Conservation (phyloP, 148 eudicot genomes). For the Spergularia bocconei region DNA sequence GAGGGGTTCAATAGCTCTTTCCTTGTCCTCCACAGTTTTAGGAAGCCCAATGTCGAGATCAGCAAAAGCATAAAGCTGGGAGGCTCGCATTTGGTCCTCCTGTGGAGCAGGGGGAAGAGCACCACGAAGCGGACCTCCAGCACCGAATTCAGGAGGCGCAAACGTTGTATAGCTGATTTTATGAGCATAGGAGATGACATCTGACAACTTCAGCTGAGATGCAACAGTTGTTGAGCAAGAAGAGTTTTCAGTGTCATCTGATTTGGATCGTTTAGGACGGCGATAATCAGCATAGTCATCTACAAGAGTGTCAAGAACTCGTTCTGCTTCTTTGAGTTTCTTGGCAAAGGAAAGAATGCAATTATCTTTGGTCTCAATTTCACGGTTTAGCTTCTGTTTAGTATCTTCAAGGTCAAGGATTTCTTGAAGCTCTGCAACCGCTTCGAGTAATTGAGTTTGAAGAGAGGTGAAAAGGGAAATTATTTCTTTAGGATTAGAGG, state of each 20-base stretch:
- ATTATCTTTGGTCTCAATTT: constrained; percentile 56
- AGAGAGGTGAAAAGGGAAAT: constrained; percentile 63
- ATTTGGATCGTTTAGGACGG: constrained; percentile 63
- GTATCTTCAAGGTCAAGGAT: constrained; percentile 85
- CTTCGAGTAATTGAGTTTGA: constrained; percentile 83
- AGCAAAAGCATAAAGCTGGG: constrained; percentile 73
- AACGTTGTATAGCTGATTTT: constrained; percentile 91
- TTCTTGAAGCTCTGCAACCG: constrained; percentile 90
- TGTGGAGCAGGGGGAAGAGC: constrained; percentile 96
- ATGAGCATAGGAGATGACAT: constrained; percentile 81
- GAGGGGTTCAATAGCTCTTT: constrained; percentile 53
- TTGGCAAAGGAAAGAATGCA: constrained; percentile 70
- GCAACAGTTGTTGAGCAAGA: constrained; percentile 55
- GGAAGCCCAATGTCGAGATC: constrained; percentile 80
- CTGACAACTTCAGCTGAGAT: constrained; percentile 62
- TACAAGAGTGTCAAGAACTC: constrained; percentile 79
- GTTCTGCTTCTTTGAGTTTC: constrained; percentile 80
- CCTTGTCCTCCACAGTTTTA: constrained; percentile 54
- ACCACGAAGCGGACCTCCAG: constrained; percentile 83
- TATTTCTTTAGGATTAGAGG: constrained; percentile 67
- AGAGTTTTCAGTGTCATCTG: constrained; percentile 41
- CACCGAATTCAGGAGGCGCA: constrained; percentile 91
- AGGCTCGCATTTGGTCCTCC: constrained; percentile 91
- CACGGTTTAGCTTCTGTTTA: constrained; percentile 59
- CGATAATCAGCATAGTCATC: constrained; percentile 86